Evolutionary conservation across 2,329 filamentous ascomycete species (phyloP).

Genomic region (Immersiporthe knoxdaviesiana): DNA sequence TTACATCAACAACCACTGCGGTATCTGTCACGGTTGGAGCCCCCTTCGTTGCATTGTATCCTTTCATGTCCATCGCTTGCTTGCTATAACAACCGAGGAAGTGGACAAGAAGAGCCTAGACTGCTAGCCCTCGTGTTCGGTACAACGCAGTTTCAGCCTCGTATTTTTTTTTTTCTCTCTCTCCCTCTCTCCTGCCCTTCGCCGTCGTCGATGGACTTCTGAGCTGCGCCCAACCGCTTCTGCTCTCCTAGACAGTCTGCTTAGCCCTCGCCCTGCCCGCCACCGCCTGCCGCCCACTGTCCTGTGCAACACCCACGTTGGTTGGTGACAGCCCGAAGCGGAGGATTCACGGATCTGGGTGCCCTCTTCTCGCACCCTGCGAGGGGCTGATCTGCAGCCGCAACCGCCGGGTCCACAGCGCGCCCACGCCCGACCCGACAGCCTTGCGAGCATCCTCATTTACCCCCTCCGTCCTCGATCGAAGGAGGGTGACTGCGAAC

Average conservation of each 20-base stretch:
- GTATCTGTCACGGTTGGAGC: conserved; percentile 1
- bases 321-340: neutral
- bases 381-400: conserved; percentile 8
- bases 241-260: neutral
- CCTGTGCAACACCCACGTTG: neutral
- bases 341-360: conserved; percentile 6
- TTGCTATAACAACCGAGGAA: neutral
- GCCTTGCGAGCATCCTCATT: conserved; percentile 16
- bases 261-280: neutral
- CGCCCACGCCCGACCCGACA: conserved; percentile 3
- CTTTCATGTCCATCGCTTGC: conserved; percentile 7
- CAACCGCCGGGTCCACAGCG: conserved; percentile 2
- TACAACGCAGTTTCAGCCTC: conserved; percentile 21
- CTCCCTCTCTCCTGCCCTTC: conserved; percentile 14
- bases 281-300: neutral
- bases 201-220: conserved; percentile 7
- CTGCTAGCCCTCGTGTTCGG: conserved; percentile 16
- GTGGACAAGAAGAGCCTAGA: neutral
- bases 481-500: conserved; percentile 4
- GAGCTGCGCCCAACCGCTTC: conserved; percentile 15
- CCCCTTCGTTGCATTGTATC: conserved; percentile 2
- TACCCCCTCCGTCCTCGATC: neutral
- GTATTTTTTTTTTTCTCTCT: conserved; percentile 12
- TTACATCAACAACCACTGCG: neutral
- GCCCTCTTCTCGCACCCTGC: conserved; percentile 13